A percentile compares a stretch with the other conserved stretches of the same genome.
phyloP scores from a whole-genome alignment of 148 eudicot species.

The Vaccinium macrocarpon region DNA sequence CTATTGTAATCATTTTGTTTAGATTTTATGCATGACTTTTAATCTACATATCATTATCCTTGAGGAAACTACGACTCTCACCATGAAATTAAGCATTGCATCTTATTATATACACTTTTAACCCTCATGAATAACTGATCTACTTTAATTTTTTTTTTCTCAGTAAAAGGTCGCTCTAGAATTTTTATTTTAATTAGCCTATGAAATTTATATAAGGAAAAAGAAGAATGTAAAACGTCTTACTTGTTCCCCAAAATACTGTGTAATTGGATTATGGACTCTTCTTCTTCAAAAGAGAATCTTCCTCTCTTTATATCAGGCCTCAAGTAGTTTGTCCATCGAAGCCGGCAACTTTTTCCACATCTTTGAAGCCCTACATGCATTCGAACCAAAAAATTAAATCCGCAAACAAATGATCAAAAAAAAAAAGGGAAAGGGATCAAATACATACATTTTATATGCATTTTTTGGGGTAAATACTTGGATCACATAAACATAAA shows the following conservation, averaged over 20 bases:
- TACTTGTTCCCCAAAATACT: constrained; percentile 94
- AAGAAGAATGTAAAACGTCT: constrained; percentile 20
- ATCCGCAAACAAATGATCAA: not conserved
- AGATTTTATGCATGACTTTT: not conserved
- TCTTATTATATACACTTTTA: not conserved
- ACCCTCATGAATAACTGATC: not conserved
- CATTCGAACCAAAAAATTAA: not conserved
- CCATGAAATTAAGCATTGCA: not conserved
- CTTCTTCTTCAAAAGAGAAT: constrained; percentile 92
- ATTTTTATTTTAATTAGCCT: not conserved
- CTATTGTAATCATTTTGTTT: not conserved
- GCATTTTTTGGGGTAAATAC: no score
- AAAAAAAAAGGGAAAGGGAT: not conserved
- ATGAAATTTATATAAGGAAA: not conserved
- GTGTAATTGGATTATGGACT: constrained; percentile 86
- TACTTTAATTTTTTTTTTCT: not conserved
- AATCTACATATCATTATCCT: not conserved
- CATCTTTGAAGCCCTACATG: constrained; percentile 80
- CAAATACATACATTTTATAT: not conserved
- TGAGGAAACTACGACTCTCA: not conserved
- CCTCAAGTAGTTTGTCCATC: constrained; percentile 95
- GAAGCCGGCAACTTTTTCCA: constrained; percentile 90
- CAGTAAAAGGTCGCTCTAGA: not conserved
- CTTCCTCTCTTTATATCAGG: constrained; percentile 94
- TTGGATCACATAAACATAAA: not conserved